Evolutionary conservation across 2,329 filamentous ascomycete species (phyloP).

Genomic region (Paecilomyces fulvus): DNA sequence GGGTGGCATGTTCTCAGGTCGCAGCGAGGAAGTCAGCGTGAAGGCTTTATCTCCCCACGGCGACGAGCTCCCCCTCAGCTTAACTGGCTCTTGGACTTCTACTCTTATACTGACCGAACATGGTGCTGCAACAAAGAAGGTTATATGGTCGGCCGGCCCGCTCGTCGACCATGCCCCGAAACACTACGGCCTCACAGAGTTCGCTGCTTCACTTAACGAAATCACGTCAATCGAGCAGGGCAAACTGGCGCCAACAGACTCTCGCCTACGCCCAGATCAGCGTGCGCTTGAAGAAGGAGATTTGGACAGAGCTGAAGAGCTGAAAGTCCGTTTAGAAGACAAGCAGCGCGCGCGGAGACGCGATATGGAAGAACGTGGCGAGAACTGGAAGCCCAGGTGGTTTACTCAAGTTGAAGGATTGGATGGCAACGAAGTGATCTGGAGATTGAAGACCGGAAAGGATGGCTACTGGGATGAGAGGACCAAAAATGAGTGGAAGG

Average conservation of each 20-base stretch:
- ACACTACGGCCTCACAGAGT: constrained; percentile 80
- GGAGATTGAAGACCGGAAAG: constrained; percentile 69
- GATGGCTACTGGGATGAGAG: constrained; percentile 94
- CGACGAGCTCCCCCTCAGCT: constrained; percentile 54
- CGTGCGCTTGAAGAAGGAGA: constrained; percentile 72
- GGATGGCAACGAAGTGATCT: constrained; percentile 38
- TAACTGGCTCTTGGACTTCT: constrained; percentile 78
- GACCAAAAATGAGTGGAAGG: constrained; percentile 56
- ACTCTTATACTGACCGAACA: constrained; percentile 59
- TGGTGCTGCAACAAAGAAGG: constrained; percentile 53
- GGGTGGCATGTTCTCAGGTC: constrained; percentile 94
- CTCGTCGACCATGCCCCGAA: constrained; percentile 71
- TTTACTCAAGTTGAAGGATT: constrained; percentile 59
- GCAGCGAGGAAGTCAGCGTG: constrained; percentile 79
- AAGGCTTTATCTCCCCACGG: constrained; percentile 63
- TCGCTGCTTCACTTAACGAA: constrained; percentile 81
- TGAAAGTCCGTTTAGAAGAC: constrained; percentile 81
- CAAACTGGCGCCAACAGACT: constrained; percentile 72
- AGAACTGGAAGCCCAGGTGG: constrained; percentile 70
- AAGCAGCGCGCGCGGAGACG: constrained; percentile 67
- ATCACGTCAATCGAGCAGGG: constrained; percentile 69
- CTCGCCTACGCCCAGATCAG: constrained; percentile 77
- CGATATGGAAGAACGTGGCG: constrained; percentile 65
- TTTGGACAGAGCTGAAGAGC: constrained; percentile 70
- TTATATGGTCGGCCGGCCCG: constrained; percentile 69